Evolutionary conservation across 2,329 filamentous ascomycete species (phyloP).

Genomic region (Penicillium verrucosum): DNA sequence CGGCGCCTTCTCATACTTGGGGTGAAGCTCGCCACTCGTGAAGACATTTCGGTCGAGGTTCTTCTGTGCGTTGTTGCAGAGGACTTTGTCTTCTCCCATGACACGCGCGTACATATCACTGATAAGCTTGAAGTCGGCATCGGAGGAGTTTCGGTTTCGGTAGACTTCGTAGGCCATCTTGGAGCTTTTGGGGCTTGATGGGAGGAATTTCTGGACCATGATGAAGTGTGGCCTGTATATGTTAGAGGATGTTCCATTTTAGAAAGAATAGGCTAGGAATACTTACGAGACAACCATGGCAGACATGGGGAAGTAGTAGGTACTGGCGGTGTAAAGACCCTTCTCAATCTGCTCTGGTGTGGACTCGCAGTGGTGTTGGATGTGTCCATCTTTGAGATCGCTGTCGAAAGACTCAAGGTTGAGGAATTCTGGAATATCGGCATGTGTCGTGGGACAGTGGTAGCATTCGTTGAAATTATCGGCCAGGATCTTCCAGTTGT

Average conservation of each 20-base stretch:
- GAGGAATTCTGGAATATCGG: conserved; percentile 56
- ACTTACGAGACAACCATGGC: conserved; percentile 34
- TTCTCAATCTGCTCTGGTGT: conserved; percentile 49
- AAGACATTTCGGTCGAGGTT: conserved; percentile 63
- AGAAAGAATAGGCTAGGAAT: neutral
- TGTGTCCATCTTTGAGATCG: conserved; percentile 48
- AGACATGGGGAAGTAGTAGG: conserved; percentile 34
- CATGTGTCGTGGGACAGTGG: conserved; percentile 59
- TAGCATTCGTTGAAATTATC: conserved; percentile 54
- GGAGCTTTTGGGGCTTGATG: conserved; percentile 49
- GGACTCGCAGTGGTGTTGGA: conserved; percentile 51
- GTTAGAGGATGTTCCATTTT: conserved; percentile 22
- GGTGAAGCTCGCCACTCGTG: conserved; percentile 62
- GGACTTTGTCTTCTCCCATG: conserved; percentile 62
- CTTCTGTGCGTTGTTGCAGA: conserved; percentile 58
- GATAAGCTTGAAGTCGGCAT: conserved; percentile 57
- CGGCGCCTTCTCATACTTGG: conserved; percentile 57
- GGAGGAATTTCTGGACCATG: conserved; percentile 62
- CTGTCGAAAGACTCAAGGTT: conserved; percentile 57
- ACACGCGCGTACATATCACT: conserved; percentile 61
- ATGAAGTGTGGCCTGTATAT: conserved; percentile 56
- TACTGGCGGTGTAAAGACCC: conserved; percentile 42
- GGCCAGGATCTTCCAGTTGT: conserved; percentile 25
- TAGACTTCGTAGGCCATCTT: conserved; percentile 63
- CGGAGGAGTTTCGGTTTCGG: conserved; percentile 58